Percentiles rank a stretch among this genome's conserved stretches.
phyloP scores from a whole-genome alignment of 1,284 basidiomycete species.

The Exsudoporus floridanus region DNA sequence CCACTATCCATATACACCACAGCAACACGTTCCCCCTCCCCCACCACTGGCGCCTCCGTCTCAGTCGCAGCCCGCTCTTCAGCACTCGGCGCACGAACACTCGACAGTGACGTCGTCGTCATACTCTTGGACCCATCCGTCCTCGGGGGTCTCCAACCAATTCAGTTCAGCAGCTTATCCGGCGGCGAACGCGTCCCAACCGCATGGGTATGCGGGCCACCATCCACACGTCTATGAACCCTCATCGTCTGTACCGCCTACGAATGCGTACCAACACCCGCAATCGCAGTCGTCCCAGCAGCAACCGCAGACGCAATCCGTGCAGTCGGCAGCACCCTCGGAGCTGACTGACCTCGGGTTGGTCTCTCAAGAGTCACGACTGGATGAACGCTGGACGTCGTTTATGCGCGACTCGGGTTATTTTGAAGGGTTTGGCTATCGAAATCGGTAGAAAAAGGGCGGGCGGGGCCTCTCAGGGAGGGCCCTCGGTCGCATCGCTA shows the following conservation, averaged over 20 bases:
- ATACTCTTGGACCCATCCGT: constrained; percentile 19
- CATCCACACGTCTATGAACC: constrained; percentile 19
- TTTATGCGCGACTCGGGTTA: constrained; percentile 58
- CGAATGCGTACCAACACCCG: constrained; percentile 6
- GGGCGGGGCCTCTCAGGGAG: neutral
- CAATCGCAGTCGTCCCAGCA: constrained; percentile 1
- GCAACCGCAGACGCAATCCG: constrained; percentile 1
- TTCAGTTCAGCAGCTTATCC: constrained; percentile 13
- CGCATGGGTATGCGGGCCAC: constrained; percentile 11
- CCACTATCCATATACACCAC: constrained; percentile 29
- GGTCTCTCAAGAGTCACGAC: constrained; percentile 50
- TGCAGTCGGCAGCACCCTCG: constrained; percentile 28
- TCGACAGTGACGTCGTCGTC: constrained; percentile 6
- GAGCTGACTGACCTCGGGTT: constrained; percentile 53
- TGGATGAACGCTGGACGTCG: constrained; percentile 58
- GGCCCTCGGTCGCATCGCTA: no score
- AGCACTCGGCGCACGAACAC: constrained; percentile 13
- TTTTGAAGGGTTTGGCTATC: constrained; percentile 36
- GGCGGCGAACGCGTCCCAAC: neutral
- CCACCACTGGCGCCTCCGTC: constrained; percentile 7
- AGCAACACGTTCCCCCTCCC: constrained; percentile 19
- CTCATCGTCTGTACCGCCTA: constrained; percentile 5
- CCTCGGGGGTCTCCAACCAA: constrained; percentile 5
- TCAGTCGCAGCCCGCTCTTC: constrained; percentile 12
- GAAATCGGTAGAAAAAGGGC: constrained; percentile 18